Evolutionary conservation across 805 yeast genomes (phyloP), one percentile per base, ranked within the genome.

Genomic region (Dipodascus albidus): DNA sequence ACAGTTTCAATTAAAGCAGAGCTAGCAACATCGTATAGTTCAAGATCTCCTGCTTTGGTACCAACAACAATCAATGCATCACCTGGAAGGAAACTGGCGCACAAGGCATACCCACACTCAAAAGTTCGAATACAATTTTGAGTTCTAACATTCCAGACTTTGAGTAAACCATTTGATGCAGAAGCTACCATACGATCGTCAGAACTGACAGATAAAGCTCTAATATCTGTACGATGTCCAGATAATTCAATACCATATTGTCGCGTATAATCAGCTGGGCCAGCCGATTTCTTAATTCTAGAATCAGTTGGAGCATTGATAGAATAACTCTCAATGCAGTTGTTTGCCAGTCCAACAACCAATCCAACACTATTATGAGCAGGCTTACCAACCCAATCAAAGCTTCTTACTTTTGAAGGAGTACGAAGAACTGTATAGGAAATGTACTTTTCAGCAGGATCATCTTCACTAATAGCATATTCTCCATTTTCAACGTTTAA

Each of bases 191-290:
- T 70, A 64, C 80, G 81, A 65, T 83, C 80, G 69, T 91, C 96
- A 53, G 81, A 79, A 54, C 95, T 85, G 35, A 93, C 74, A 59
- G 88, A 90, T 64, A 87, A 72, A 2, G 95, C 77, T 61, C 99
- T 77, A 23, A 91, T 76, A 67, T 93, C 99, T 1, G 88, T 81
- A 65, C 97, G 80, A 67, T 90, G 97, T 20, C 99, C 99, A 52
- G 79, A 76, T 47, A 81, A 68, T 50, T 89, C 96, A 21, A 93
- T 73, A 1, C 82, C 68, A 60, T 78, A 78, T 48, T 74, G 69
- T 58, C 77, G 50, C 20, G 55, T 35, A 50, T 61, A 64, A 19
- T 64, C 67, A 3, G 64, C 64, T 1, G 82, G 68, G 2, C 71
- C 62, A 0, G 67, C 58, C 8, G 76, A 60, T 21, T 75, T 78